Base-by-base conservation (phyloP, 2,329 filamentous ascomycete genomes). In the Colletotrichum tropicicola region DNA sequence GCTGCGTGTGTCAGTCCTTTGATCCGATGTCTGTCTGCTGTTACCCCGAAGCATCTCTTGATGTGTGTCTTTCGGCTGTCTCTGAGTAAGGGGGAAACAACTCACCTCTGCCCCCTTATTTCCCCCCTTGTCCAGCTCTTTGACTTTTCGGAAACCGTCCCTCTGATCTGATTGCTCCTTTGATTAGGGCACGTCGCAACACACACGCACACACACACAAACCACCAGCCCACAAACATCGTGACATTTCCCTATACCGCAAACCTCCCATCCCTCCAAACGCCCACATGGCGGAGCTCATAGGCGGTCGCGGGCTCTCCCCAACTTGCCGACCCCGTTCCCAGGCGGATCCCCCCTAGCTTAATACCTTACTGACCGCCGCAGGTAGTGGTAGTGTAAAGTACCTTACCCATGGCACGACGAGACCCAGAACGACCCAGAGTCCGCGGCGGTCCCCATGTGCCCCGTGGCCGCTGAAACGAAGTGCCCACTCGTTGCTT, bases 401-500 rank as follows among this genome's bases (percentile, higher is more conserved):
- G 43, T 45, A 23, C 21, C 37, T 41, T 17, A 41, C 37, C 37
- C 37, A 41, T 41, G 37, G n/a, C 12, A 15, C 13, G 32, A 35
- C 12, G 32, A n/a, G 32, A 35, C 32, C 28, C 28, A 5, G 28
- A n/a, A n/a, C 15, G 10, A n/a, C 15, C 17, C 17, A 19, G 37
- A 49, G 25, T 41, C 44, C 45, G 15, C 25, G 45, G 19, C 25
- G 55, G 44, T 41, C 44, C n/a, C 55, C 35, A 58, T 58, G 55
- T 41, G 43, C 17, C 23, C 3, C 32, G 37, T 19, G 39, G 55
- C 32, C 48, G 45, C 55, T 51, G 55, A 51, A 58, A 58, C 55
- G 32, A 51, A 35, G 32, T 35, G 44, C 25, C 55, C 55, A 58
- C 55, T 43, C 45, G 45, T 32, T 41, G 55, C 25, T 17, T 58